These are phyloP conservation scores for Triticum turgidum DNA, from an alignment of 176 grass and related monocot genomes.

Conservation along the genomic window DNA sequence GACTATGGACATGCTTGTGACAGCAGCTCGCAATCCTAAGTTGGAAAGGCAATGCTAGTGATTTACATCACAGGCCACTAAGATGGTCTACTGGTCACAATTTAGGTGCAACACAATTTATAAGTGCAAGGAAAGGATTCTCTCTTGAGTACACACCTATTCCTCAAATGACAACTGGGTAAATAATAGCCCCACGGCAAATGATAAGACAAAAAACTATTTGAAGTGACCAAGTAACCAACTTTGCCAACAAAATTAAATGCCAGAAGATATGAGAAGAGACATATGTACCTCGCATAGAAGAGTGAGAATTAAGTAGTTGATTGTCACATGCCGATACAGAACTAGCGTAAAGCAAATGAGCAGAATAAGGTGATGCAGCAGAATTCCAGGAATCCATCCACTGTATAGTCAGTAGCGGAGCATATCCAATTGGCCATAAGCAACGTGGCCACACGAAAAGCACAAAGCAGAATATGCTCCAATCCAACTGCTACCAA, in stretches of 20 bases:
- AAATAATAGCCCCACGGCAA: neutral
- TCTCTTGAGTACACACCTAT: neutral
- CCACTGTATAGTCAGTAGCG: slow-evolving; percentile 67
- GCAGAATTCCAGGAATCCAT: slow-evolving; percentile 73
- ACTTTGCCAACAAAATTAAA: slow-evolving; percentile 5
- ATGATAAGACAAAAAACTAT: neutral
- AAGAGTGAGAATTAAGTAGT: slow-evolving; percentile 87
- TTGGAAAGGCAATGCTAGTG: neutral
- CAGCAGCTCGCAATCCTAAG: neutral
- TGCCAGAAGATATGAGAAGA: slow-evolving; percentile 18
- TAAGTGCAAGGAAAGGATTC: neutral
- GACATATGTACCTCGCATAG: slow-evolving; percentile 67
- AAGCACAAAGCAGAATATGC: slow-evolving; percentile 81
- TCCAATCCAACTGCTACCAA: slow-evolving; percentile 66
- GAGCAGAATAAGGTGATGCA: slow-evolving; percentile 91
- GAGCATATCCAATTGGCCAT: slow-evolving; percentile 97
- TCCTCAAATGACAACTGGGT: neutral
- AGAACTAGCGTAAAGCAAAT: slow-evolving; percentile 90
- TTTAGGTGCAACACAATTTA: neutral
- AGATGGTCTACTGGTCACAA: neutral
- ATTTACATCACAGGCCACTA: neutral
- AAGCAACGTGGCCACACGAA: slow-evolving; percentile 93
- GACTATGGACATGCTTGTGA: slow-evolving; percentile 1
- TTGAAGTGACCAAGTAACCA: neutral
- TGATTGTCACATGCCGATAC: slow-evolving; percentile 85